Base-by-base conservation (phyloP, 805 yeast species). In the Candida corydali region DNA sequence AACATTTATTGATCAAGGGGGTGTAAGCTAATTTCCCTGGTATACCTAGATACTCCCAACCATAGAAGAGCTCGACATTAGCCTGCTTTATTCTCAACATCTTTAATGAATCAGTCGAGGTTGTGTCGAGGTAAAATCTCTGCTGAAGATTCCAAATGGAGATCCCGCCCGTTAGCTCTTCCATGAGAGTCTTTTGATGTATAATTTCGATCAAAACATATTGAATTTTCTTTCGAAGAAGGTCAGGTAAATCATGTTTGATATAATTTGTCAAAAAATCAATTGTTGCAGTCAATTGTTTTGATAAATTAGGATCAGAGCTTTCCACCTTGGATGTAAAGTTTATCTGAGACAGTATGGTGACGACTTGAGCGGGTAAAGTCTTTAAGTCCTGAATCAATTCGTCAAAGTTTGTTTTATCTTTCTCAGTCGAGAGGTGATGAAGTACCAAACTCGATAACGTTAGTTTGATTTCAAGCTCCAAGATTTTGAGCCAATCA, bases 41-140 rank as follows among this genome's bases (percentile, higher is more conserved):
- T 1, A 77, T 66, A 0, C 96, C 97, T 7, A 80, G 65, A 45
- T 86, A 91, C 50, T 88, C 96, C 54, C 76, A 86, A 0, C 95
- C 95, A 51, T 91, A 91, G 1, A 17, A 36, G 37, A 81, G 73
- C 0, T 49, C 40, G 9, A 76, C 65, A 12, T 72, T 61, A 3
- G 80, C 75, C 35, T 80, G 86, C n/a, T 49, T 54, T 0, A 88
- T 69, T 1, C 32, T 44, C 4, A 86, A 51, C 8, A 61, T 50
- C 3, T 48, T 44, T 3, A 65, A 34, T 1, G 47, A 45, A 30
- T 70, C 71, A 1, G 33, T 23, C 1, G 39, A 34, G 0, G 32
- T 18, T 0, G 38, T 26, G 20, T 60, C 51, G 36, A 57, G 63
- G 40, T 70, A 73, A 45, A 69, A 83, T 22, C 70, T 58, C 51